These are phyloP conservation scores for Fagopyrum esculentum DNA, from an alignment of 148 eudicot genomes.

Conservation along the genomic window DNA sequence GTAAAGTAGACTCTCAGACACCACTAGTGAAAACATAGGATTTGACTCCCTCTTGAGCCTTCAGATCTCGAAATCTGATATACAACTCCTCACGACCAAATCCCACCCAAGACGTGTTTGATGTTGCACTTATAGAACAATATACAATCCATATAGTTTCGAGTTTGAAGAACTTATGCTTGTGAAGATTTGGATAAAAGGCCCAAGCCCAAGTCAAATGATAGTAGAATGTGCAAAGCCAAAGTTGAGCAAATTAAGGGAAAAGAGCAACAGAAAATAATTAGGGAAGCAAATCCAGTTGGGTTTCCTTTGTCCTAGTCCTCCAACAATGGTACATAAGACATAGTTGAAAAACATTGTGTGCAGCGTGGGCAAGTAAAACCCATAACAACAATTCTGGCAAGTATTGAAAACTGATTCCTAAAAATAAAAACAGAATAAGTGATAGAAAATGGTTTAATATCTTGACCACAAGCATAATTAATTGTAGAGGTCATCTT, in stretches of 20 bases:
- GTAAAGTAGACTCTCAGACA: too few species aligned
- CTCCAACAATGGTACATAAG: neutral
- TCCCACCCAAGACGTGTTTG: too few species aligned
- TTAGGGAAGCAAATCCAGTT: neutral
- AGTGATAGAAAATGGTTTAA: neutral
- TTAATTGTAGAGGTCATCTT: conserved; percentile 61
- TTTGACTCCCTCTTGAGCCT: too few species aligned
- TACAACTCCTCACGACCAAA: too few species aligned
- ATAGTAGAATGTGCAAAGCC: neutral
- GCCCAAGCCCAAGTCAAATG: neutral
- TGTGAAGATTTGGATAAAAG: neutral
- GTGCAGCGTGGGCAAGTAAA: neutral
- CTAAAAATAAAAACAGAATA: neutral
- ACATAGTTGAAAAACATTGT: neutral
- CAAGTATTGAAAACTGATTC: neutral
- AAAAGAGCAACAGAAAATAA: neutral
- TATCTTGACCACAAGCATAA: neutral
- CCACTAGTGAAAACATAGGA: too few species aligned
- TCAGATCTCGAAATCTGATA: too few species aligned
- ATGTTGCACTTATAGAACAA: too few species aligned
- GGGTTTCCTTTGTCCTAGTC: neutral
- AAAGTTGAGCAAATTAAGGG: neutral
- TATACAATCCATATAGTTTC: too few species aligned
- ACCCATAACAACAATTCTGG: neutral
- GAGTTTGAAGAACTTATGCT: too few species aligned